These are phyloP conservation scores for Penicillium sp. DNA, from an alignment of 2,329 filamentous ascomycete species.

Conservation along the genomic window DNA sequence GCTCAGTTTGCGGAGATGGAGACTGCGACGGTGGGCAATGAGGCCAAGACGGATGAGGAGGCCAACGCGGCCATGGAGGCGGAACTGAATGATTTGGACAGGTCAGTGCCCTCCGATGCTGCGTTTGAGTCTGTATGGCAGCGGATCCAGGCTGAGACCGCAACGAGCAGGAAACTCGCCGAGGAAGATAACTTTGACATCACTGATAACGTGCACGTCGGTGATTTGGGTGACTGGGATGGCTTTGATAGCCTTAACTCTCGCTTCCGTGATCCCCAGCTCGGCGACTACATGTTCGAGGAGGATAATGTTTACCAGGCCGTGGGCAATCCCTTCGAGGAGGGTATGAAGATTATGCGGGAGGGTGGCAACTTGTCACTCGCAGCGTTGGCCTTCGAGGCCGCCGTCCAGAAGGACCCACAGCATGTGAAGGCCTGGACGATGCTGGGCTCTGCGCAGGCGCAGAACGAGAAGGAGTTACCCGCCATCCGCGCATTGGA, in stretches of 20 bases:
- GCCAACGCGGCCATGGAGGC: conserved; percentile 74
- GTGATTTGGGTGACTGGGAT: conserved; percentile 77
- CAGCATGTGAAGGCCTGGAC: conserved; percentile 91
- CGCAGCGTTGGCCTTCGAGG: conserved; percentile 91
- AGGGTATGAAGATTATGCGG: conserved; percentile 88
- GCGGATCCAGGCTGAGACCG: conserved; percentile 46
- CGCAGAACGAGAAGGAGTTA: conserved; percentile 97
- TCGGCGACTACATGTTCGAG: conserved; percentile 93
- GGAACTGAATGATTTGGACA: conserved; percentile 86
- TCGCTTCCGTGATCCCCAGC: conserved; percentile 67
- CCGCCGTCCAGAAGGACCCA: conserved; percentile 84
- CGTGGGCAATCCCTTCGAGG: conserved; percentile 79
- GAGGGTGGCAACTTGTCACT: conserved; percentile 92
- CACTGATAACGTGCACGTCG: conserved; percentile 52
- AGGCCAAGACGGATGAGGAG: conserved; percentile 53
- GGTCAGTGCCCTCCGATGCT: conserved; percentile 64
- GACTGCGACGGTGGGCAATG: conserved; percentile 49
- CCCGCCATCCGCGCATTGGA: conserved; percentile 92
- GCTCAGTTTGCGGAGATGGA: conserved; percentile 91
- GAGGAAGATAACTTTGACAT: conserved; percentile 57
- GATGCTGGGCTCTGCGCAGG: conserved; percentile 83
- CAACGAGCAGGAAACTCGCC: conserved; percentile 55
- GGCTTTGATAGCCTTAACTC: conserved; percentile 67
- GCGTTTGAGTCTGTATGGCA: conserved; percentile 78
- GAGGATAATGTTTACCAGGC: conserved; percentile 85